Base-by-base conservation (phyloP, 768 basidiomycete species). In the Termitomyces sp. region DNA sequence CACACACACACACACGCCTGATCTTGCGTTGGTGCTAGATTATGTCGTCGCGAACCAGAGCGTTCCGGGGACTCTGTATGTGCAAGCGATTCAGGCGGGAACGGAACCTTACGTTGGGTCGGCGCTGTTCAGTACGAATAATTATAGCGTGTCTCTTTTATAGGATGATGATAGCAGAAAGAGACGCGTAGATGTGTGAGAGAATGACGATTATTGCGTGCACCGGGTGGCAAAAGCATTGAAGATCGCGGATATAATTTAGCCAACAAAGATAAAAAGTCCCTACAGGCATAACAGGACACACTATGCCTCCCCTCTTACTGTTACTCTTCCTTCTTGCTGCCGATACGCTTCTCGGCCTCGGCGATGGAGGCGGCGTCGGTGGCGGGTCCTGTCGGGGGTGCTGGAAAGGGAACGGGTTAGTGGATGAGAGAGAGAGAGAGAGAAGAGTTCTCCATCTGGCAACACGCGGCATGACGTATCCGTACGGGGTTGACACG, bases 281-380 rank as follows among this genome's bases (percentile, higher is more conserved):
- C n/a, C n/a, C n/a, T n/a, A n/a, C n/a, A n/a, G n/a, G n/a, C n/a
- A n/a, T n/a, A n/a, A n/a, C n/a, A n/a, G n/a, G n/a, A n/a, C n/a
- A n/a, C n/a, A n/a, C n/a, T n/a, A n/a, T n/a, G n/a, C n/a, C n/a
- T n/a, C n/a, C n/a, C n/a, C n/a, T n/a, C n/a, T n/a, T n/a, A n/a
- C n/a, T n/a, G n/a, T n/a, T 62, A 84, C 63, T 87, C 87, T 58
- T 93, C 90, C 73, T 96, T 92, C 77, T 91, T 91, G 70, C 81
- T 76, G 21, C 81, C 87, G 42, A 87, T 77, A 59, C 85, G 84
- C 75, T 95, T 95, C 75, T 95, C 93, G 21, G 93, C 94, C 67
- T 91, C 90, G 50, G 90, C 82, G 66, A 95, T 89, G 47, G 89
- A 79, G 3, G 92, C 95, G 45, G 86, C 86, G 69, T 95, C 93